A percentile compares a stretch with the other conserved stretches of the same genome.
Evolutionary conservation across 2,329 filamentous ascomycete genomes (phyloP).

Genomic region (Sporothrix euskadiensis): DNA sequence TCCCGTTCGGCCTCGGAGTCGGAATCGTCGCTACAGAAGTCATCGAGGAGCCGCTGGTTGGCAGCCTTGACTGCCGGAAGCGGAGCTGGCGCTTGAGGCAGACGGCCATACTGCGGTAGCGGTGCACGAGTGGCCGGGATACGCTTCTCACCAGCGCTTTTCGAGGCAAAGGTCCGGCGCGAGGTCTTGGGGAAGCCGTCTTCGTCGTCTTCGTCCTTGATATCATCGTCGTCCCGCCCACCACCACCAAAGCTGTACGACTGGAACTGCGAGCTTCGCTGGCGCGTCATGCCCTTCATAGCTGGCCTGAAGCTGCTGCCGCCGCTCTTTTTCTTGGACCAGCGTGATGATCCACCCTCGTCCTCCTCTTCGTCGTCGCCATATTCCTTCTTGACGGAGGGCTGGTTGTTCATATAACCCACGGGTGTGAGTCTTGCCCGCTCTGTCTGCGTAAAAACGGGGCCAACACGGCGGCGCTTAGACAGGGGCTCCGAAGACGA

Average conservation of each 20-base stretch:
- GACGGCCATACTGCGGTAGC: constrained; percentile 13
- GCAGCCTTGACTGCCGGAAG: constrained; percentile 1
- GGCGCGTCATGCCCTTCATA: constrained; percentile 32
- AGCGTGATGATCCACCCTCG: constrained; percentile 23
- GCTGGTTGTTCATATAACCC: background rate
- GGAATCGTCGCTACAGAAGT: constrained; percentile 13
- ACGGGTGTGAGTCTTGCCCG: constrained; percentile 15
- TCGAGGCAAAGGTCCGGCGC: background rate
- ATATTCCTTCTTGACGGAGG: constrained; percentile 15
- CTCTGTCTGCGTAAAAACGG: constrained; percentile 18
- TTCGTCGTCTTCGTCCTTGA: constrained; percentile 1
- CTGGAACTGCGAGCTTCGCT: constrained; percentile 32
- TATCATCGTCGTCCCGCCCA: background rate
- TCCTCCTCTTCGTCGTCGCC: constrained; percentile 31
- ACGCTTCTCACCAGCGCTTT: background rate
- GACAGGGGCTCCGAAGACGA: constrained; percentile 2
- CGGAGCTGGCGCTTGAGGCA: background rate
- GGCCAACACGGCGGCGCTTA: constrained; percentile 23
- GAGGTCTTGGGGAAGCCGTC: background rate
- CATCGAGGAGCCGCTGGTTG: background rate
- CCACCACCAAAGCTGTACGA: constrained; percentile 30
- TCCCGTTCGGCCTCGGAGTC: background rate
- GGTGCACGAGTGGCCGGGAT: constrained; percentile 17
- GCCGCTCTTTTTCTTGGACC: constrained; percentile 23
- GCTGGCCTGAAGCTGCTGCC: constrained; percentile 23